Conservation (phyloP, 2,329 filamentous ascomycete genomes). For the Fusarium nygamai region DNA sequence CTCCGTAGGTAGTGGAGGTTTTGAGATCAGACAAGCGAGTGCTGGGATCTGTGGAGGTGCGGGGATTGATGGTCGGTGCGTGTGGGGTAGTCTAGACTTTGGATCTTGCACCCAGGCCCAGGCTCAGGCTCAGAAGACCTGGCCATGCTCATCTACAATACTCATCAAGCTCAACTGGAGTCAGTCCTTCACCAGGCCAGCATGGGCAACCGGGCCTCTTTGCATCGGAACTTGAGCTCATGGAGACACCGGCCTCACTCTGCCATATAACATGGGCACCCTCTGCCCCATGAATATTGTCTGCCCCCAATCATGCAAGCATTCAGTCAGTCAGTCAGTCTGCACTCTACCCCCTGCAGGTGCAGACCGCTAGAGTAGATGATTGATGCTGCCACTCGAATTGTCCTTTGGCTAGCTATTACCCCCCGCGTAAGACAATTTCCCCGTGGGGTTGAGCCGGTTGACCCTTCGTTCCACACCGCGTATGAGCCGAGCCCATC, state of each 20-base stretch:
- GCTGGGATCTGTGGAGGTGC: constrained; percentile 39
- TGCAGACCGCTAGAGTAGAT: constrained; percentile 21
- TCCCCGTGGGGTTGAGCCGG: constrained; percentile 28
- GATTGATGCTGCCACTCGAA: constrained; percentile 20
- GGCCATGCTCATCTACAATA: background rate
- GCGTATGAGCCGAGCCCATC: constrained; percentile 34
- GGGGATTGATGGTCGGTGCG: constrained; percentile 38
- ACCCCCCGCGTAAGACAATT: constrained; percentile 28
- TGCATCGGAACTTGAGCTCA: constrained; percentile 34
- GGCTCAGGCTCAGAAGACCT: constrained; percentile 4
- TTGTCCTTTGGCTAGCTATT: constrained; percentile 1
- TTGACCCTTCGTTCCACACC: background rate
- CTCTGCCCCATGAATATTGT: background rate
- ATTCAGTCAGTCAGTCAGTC: background rate
- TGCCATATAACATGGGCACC: background rate
- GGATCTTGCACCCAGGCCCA: constrained; percentile 27
- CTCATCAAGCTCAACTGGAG: background rate
- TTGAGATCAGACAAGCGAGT: constrained; percentile 21
- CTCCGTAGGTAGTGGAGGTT: background rate
- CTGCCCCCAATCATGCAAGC: background rate
- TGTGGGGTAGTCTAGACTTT: constrained; percentile 42
- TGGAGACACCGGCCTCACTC: background rate
- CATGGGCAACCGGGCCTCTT: constrained; percentile 11
- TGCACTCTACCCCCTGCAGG: constrained; percentile 9
- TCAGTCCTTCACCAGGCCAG: constrained; percentile 8